Percentiles rank a stretch among this genome's conserved stretches.
phyloP scores from a whole-genome alignment of 225 moss, liverwort and hornwort species.

The Antitrichia curtipendula region DNA sequence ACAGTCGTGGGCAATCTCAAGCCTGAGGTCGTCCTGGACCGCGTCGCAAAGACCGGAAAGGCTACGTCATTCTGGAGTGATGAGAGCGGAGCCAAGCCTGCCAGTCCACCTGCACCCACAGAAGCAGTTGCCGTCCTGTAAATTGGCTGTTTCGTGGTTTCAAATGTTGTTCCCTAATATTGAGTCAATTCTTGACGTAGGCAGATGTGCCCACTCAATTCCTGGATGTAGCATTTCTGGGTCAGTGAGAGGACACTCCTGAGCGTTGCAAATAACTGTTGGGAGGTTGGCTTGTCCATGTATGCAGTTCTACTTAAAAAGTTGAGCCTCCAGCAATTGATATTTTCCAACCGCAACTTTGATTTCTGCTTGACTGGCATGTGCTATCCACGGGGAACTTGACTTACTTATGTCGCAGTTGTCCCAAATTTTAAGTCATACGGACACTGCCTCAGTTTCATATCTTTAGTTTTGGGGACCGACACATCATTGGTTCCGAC shows the following conservation, averaged over 20 bases:
- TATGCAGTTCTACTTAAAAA: background rate
- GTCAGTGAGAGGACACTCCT: background rate
- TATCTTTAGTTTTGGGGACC: background rate
- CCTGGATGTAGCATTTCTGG: background rate
- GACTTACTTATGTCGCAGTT: background rate
- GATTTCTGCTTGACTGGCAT: background rate
- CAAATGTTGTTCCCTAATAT: background rate
- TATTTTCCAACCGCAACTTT: background rate
- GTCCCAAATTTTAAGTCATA: background rate
- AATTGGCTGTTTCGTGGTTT: background rate
- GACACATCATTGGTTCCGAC: background rate
- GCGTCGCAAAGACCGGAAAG: constrained; percentile 86
- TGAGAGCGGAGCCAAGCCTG: constrained; percentile 7
- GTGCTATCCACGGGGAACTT: background rate
- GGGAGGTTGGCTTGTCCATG: background rate
- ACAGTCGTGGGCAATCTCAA: constrained; percentile 70
- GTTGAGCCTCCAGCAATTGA: background rate
- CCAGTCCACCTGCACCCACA: background rate
- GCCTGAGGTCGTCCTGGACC: constrained; percentile 62
- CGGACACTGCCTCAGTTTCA: background rate
- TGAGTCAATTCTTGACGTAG: background rate
- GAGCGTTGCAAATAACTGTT: background rate
- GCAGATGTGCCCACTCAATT: background rate
- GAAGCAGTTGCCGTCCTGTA: constrained; percentile 25
- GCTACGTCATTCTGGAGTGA: constrained; percentile 71